A percentile compares a stretch with the other conserved stretches of the same genome.
phyloP scores from a whole-genome alignment of 2,329 filamentous ascomycete species.

The Myriosclerotinia duriaeana region DNA sequence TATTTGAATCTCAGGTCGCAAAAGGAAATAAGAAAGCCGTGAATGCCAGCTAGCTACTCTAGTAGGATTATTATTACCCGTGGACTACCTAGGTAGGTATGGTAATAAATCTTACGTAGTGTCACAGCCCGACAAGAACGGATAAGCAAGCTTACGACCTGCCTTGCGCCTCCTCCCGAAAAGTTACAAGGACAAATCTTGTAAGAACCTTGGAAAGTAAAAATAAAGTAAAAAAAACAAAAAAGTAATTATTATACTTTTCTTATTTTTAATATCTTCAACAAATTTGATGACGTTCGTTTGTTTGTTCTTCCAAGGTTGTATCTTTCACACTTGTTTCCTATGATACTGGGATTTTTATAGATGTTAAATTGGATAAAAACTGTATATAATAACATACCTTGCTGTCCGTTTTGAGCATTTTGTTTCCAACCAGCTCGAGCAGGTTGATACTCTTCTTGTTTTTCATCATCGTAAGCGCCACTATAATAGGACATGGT shows the following conservation, averaged over 20 bases:
- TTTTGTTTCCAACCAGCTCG: conserved; percentile 20
- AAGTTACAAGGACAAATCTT: neutral
- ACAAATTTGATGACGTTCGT: neutral
- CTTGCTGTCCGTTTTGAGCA: conserved; percentile 1
- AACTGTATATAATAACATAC: neutral
- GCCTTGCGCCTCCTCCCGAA: conserved; percentile 4
- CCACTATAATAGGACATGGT: conserved; percentile 15
- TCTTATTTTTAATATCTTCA: neutral
- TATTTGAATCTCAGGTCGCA: neutral
- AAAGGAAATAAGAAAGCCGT: conserved; percentile 1
- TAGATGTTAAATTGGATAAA: neutral
- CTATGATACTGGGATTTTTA: neutral
- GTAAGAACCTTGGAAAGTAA: neutral
- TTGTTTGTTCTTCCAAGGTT: too few species aligned
- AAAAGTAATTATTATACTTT: neutral
- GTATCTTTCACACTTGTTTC: too few species aligned
- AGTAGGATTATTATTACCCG: conserved; percentile 8
- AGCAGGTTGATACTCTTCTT: conserved; percentile 21
- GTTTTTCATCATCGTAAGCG: conserved; percentile 10
- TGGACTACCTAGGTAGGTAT: too few species aligned
- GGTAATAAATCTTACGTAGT: too few species aligned
- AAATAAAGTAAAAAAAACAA: neutral
- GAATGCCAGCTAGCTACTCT: neutral
- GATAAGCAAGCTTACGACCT: neutral
- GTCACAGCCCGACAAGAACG: neutral